These are phyloP conservation scores for Prunus yedoensis DNA, from an alignment of 331 rosid genomes.

Conservation along the genomic window DNA sequence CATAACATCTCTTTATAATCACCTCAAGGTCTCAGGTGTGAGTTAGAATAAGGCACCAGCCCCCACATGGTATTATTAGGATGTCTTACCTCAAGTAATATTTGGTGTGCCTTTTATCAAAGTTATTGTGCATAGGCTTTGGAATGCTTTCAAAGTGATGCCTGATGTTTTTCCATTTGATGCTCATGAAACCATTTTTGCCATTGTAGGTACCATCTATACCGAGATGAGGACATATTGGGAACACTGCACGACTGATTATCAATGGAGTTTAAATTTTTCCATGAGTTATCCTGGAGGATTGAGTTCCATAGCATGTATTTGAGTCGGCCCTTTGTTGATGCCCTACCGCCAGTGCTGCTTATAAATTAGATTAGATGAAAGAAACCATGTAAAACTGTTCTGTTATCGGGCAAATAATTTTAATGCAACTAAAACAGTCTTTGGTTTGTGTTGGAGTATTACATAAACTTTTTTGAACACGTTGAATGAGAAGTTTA, in stretches of 20 bases:
- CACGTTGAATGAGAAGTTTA: too few species aligned
- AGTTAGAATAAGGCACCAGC: not conserved
- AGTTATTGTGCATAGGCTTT: not conserved
- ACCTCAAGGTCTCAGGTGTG: not conserved
- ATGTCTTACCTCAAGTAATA: too few species aligned
- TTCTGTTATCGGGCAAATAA: not conserved
- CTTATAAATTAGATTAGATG: not conserved
- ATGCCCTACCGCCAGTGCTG: not conserved
- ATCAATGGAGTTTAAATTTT: not conserved
- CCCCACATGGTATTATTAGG: not conserved
- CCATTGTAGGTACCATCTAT: conserved; percentile 46
- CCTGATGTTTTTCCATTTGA: not conserved
- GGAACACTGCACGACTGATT: conserved; percentile 54
- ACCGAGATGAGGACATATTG: conserved; percentile 51
- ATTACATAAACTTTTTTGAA: too few species aligned
- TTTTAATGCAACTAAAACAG: not conserved
- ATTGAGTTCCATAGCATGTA: not conserved
- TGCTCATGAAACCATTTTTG: not conserved
- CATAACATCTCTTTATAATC: not conserved
- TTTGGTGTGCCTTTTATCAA: not conserved
- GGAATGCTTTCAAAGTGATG: not conserved
- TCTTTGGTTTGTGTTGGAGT: not conserved
- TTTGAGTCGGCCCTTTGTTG: not conserved
- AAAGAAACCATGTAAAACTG: not conserved
- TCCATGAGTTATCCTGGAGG: not conserved